A percentile compares a stretch with the other conserved stretches of the same genome.
phyloP scores from a whole-genome alignment of 2,329 filamentous ascomycete genomes.

The Ophiobolus disseminans region DNA sequence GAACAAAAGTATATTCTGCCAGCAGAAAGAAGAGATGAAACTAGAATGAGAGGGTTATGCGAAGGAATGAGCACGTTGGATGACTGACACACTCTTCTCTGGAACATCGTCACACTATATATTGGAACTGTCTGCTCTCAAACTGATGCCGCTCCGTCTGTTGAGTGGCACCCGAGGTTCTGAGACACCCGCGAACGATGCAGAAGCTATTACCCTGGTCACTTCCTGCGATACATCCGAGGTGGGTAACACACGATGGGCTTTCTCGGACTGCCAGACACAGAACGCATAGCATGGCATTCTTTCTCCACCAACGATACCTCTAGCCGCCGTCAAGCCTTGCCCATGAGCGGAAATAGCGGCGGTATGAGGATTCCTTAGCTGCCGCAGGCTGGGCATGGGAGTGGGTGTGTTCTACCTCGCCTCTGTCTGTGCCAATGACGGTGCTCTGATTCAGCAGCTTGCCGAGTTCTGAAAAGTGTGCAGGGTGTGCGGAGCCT shows the following conservation, averaged over 20 bases:
- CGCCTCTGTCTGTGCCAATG: neutral
- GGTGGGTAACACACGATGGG: conserved; percentile 1
- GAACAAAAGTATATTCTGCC: conserved; percentile 36
- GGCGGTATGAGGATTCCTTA: conserved; percentile 3
- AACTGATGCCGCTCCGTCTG: conserved; percentile 6
- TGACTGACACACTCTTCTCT: conserved; percentile 29
- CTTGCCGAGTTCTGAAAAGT: conserved; percentile 1
- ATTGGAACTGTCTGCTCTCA: conserved; percentile 17
- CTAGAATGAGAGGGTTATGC: conserved; percentile 38
- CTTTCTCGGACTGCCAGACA: conserved; percentile 19
- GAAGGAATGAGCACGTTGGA: conserved; percentile 46
- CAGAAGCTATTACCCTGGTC: conserved; percentile 14
- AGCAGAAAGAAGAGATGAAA: conserved; percentile 38
- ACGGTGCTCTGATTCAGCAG: neutral
- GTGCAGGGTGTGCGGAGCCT: neutral
- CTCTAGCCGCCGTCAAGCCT: conserved; percentile 11
- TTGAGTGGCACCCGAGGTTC: conserved; percentile 12
- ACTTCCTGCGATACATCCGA: conserved; percentile 13
- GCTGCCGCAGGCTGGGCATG: neutral
- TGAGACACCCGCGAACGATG: conserved; percentile 32
- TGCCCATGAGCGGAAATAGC: conserved; percentile 11
- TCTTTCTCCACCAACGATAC: conserved; percentile 23
- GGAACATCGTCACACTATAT: conserved; percentile 36
- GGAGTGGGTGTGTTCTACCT: neutral
- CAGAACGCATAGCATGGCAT: conserved; percentile 14